A percentile compares a stretch with the other conserved stretches of the same genome.
Conservation (phyloP, 768 basidiomycete species). For the Psilocybe cubensis region DNA sequence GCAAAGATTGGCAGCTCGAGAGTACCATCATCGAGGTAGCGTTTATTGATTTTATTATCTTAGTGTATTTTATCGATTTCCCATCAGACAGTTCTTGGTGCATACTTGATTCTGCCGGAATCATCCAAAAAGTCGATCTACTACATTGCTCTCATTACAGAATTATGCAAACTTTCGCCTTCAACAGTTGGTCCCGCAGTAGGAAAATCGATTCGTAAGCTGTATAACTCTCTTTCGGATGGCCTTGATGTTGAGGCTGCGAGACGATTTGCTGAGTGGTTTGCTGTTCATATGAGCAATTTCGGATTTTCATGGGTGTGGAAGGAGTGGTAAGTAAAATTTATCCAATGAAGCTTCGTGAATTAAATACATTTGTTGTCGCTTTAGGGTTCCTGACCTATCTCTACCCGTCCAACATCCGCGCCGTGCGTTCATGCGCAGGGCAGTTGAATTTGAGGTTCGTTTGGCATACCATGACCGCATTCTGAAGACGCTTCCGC, state of each 20-base stretch:
- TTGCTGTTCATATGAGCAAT: slow-evolving; percentile 95
- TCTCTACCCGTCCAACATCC: slow-evolving; percentile 77
- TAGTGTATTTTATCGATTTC: background rate
- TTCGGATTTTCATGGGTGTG: slow-evolving; percentile 99
- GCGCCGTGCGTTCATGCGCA: slow-evolving; percentile 83
- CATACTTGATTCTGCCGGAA: slow-evolving; percentile 77
- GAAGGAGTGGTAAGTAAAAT: slow-evolving; percentile 87
- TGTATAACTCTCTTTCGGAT: slow-evolving; percentile 80
- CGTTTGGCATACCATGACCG: slow-evolving; percentile 93
- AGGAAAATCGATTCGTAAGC: slow-evolving; percentile 90
- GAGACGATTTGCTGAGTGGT: slow-evolving; percentile 91
- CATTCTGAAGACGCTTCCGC: slow-evolving; percentile 86
- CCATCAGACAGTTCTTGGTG: slow-evolving; percentile 69
- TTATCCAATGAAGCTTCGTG: background rate
- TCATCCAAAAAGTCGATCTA: slow-evolving; percentile 80
- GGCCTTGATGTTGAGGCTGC: slow-evolving; percentile 87
- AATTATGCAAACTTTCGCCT: slow-evolving; percentile 94
- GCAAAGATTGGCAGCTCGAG: slow-evolving; percentile 87
- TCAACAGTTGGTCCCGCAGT: slow-evolving; percentile 94
- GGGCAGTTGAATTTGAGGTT: slow-evolving; percentile 87
- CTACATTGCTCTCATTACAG: slow-evolving; percentile 86
- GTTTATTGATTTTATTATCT: background rate
- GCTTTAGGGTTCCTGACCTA: slow-evolving; percentile 82
- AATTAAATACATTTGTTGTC: background rate
- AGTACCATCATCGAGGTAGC: slow-evolving; percentile 84